phyloP scores from a whole-genome alignment of 352 stramenopile genomes.

The Phytopythium kandeliae region DNA sequence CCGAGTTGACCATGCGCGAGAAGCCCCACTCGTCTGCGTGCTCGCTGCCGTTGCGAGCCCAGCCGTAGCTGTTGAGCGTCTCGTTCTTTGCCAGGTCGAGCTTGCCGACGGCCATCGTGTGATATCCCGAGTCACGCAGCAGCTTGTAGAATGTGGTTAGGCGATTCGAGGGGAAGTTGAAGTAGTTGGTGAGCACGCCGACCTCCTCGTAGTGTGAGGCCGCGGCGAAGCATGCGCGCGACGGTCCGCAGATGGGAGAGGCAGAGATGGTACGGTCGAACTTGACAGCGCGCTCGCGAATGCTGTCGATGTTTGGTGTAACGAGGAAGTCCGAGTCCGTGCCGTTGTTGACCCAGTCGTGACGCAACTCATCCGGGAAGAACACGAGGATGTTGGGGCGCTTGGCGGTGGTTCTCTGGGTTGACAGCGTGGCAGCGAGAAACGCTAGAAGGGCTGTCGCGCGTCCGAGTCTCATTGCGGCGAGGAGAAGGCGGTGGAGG shows the following conservation, averaged over 20 bases:
- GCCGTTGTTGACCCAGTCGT: slow-evolving; percentile 32
- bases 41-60: slow-evolving; percentile 17
- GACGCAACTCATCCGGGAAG: slow-evolving; percentile 24
- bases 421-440: background rate
- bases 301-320: slow-evolving; percentile 25
- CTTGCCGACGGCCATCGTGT: slow-evolving; percentile 28
- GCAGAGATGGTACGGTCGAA: slow-evolving; percentile 25
- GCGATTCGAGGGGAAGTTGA: slow-evolving; percentile 26
- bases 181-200: slow-evolving; percentile 24
- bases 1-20: slow-evolving; percentile 27
- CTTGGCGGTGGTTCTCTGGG: background rate
- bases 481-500: too few species aligned
- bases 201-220: slow-evolving; percentile 24
- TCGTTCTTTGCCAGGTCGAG: slow-evolving; percentile 29
- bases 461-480: too few species aligned
- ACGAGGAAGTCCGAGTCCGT: slow-evolving; percentile 23
- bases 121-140: slow-evolving; percentile 22
- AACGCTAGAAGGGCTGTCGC: background rate
- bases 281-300: slow-evolving; percentile 22
- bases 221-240: slow-evolving; percentile 23
- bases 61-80: slow-evolving; percentile 26
- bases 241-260: slow-evolving; percentile 22
- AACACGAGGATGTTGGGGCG: slow-evolving; percentile 29
- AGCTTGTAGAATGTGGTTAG: slow-evolving; percentile 30
- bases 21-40: slow-evolving; percentile 21